Conservation (phyloP, 805 yeast genomes). For the Metschnikowia drakensbergensis region DNA sequence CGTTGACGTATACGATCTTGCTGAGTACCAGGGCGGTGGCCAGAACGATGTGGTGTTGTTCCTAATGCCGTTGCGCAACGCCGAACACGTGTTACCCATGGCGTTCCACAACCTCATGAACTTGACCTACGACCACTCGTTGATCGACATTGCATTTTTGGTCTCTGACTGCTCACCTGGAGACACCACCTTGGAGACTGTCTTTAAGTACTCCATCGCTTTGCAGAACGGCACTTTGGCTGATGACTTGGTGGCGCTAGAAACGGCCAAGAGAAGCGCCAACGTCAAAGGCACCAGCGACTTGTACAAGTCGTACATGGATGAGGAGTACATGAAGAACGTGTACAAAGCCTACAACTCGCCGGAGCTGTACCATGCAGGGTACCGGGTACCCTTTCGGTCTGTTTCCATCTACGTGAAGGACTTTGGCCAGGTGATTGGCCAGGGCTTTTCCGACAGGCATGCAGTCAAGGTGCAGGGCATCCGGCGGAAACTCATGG, state of each 20-base stretch:
- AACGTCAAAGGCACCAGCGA: slow-evolving; percentile 54
- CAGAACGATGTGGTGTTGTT: slow-evolving; percentile 57
- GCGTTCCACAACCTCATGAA: slow-evolving; percentile 86
- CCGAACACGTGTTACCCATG: slow-evolving; percentile 70
- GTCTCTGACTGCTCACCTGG: slow-evolving; percentile 74
- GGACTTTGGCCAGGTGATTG: slow-evolving; percentile 80
- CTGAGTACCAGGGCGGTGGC: slow-evolving; percentile 51
- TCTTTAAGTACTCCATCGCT: slow-evolving; percentile 60
- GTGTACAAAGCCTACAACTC: slow-evolving; percentile 58
- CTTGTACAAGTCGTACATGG: slow-evolving; percentile 68
- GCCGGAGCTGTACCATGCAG: slow-evolving; percentile 54
- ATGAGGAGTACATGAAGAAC: slow-evolving; percentile 51
- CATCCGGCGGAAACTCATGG: slow-evolving; percentile 78
- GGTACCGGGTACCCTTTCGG: slow-evolving; percentile 67
- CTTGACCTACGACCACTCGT: slow-evolving; percentile 74
- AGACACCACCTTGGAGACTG: slow-evolving; percentile 62
- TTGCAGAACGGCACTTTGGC: slow-evolving; percentile 68
- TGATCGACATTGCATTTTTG: slow-evolving; percentile 76
- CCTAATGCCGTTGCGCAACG: slow-evolving; percentile 75
- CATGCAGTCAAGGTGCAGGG: slow-evolving; percentile 87
- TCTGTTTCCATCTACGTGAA: slow-evolving; percentile 75
- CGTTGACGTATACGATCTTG: slow-evolving; percentile 61
- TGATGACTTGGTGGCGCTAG: slow-evolving; percentile 43
- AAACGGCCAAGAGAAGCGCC: slow-evolving; percentile 26
- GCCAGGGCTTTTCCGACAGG: slow-evolving; percentile 79